Conservation (phyloP, 805 yeast genomes). For the Zygosaccharomyces lentus region DNA sequence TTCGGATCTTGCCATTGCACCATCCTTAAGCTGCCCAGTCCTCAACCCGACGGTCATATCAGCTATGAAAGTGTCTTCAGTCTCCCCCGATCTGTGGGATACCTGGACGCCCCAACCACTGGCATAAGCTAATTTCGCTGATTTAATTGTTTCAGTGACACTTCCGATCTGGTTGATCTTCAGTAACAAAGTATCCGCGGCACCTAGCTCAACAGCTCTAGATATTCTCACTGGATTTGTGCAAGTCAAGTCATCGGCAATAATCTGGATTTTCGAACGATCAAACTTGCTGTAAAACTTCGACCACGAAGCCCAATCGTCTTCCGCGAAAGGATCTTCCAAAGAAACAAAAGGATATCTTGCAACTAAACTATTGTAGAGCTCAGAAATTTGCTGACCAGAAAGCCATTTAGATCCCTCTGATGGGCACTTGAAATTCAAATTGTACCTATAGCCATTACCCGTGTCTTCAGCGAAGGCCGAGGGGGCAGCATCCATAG, state of each 20-base stretch:
- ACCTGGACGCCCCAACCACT: slow-evolving; percentile 98
- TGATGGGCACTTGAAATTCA: slow-evolving; percentile 90
- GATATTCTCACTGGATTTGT: slow-evolving; percentile 85
- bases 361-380: slow-evolving; percentile 63
- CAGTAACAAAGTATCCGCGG: slow-evolving; percentile 79
- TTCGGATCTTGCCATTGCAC: slow-evolving; percentile 97
- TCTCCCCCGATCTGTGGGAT: slow-evolving; percentile 96
- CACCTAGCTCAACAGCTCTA: slow-evolving; percentile 86
- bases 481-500: slow-evolving; percentile 87
- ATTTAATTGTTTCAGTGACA: slow-evolving; percentile 81
- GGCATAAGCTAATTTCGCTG: slow-evolving; percentile 80
- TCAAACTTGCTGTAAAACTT: slow-evolving; percentile 61
- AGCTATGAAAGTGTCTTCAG: slow-evolving; percentile 92
- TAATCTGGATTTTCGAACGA: slow-evolving; percentile 55
- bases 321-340: slow-evolving; percentile 96
- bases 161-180: slow-evolving; percentile 96
- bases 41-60: slow-evolving; percentile 90
- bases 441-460: slow-evolving; percentile 52
- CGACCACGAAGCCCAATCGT: slow-evolving; percentile 93
- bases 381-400: slow-evolving; percentile 69
- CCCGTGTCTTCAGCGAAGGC: slow-evolving; percentile 76
- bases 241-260: slow-evolving; percentile 91
- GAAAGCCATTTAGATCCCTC: slow-evolving; percentile 80
- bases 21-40: slow-evolving; percentile 92
- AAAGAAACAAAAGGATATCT: slow-evolving; percentile 90